Conservation (phyloP, 208 protist genomes). For the Trypanosoma avium region DNA sequence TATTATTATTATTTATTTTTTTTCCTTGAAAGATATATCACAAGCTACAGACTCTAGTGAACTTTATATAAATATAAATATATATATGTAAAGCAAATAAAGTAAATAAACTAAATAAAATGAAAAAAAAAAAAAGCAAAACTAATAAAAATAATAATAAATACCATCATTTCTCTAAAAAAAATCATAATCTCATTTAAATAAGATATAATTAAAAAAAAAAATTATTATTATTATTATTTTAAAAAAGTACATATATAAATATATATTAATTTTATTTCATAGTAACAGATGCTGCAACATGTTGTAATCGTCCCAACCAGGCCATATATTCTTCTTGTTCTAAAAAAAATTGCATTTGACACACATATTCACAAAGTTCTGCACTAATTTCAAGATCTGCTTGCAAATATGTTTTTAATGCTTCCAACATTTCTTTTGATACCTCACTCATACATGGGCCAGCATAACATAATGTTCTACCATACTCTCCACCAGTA, state of each 20-base stretch:
- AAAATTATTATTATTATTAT: neutral
- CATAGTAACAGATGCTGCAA: conserved; percentile 31
- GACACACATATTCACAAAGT: conserved; percentile 81
- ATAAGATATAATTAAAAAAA: conserved; percentile 27
- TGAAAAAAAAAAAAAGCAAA: neutral
- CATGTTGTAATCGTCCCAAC: conserved; percentile 55
- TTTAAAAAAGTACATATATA: neutral
- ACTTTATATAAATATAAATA: conserved; percentile 14
- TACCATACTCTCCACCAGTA: conserved; percentile 47
- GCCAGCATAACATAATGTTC: conserved; percentile 60
- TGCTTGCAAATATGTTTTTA: conserved; percentile 58
- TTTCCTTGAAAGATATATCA: too few relatives aligned
- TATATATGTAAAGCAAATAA: conserved; percentile 15
- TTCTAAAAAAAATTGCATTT: conserved; percentile 83
- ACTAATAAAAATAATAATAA: neutral
- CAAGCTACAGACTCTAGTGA: too few relatives aligned
- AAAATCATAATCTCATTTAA: conserved; percentile 7
- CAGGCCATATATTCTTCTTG: conserved; percentile 87
- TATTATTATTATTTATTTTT: neutral
- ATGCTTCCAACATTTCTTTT: conserved; percentile 56
- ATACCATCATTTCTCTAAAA: conserved; percentile 11
- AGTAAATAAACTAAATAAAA: neutral
- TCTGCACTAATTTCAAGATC: conserved; percentile 55
- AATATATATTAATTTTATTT: neutral
- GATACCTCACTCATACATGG: conserved; percentile 78